These are phyloP conservation scores for Sporobolomyces roseus DNA, from an alignment of 768 basidiomycete species.

Conservation along the genomic window DNA sequence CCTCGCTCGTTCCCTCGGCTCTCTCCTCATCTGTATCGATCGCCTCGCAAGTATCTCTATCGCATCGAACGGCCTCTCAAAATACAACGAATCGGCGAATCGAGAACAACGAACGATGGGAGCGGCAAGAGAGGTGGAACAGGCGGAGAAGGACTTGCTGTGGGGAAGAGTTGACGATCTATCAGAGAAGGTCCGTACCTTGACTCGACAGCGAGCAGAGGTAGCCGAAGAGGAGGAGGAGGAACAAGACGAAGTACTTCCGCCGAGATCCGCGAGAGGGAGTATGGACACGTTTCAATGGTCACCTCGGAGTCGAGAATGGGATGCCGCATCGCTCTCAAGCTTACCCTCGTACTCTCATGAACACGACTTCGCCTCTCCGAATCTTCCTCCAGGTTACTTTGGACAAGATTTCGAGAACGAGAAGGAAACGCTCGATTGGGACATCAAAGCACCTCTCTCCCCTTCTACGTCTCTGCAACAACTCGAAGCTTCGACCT, in stretches of 20 bases:
- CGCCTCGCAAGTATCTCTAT: slow-evolving; percentile 56
- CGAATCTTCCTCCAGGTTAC: slow-evolving; percentile 38
- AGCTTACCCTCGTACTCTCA: slow-evolving; percentile 27
- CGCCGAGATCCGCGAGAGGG: background rate
- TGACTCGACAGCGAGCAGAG: slow-evolving; percentile 63
- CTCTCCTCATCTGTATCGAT: slow-evolving; percentile 65
- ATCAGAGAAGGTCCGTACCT: slow-evolving; percentile 62
- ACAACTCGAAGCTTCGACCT: slow-evolving; percentile 5
- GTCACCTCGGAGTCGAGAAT: background rate
- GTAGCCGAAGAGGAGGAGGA: background rate
- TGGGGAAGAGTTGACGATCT: slow-evolving; percentile 73
- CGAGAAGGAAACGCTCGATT: slow-evolving; percentile 3
- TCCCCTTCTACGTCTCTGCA: slow-evolving; percentile 16
- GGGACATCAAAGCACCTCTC: slow-evolving; percentile 8
- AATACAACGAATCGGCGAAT: slow-evolving; percentile 51
- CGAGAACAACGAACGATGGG: slow-evolving; percentile 47
- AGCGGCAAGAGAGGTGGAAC: slow-evolving; percentile 53
- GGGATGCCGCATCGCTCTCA: slow-evolving; percentile 10
- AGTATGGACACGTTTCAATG: slow-evolving; percentile 5
- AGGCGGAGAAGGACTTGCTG: slow-evolving; percentile 62
- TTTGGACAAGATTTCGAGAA: background rate
- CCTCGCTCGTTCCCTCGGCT: slow-evolving; percentile 65
- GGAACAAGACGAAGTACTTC: background rate
- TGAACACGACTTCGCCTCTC: slow-evolving; percentile 6
- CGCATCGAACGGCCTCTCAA: slow-evolving; percentile 42